Conservation (phyloP, 2,329 filamentous ascomycete species). For the Aspergillus fructus region DNA sequence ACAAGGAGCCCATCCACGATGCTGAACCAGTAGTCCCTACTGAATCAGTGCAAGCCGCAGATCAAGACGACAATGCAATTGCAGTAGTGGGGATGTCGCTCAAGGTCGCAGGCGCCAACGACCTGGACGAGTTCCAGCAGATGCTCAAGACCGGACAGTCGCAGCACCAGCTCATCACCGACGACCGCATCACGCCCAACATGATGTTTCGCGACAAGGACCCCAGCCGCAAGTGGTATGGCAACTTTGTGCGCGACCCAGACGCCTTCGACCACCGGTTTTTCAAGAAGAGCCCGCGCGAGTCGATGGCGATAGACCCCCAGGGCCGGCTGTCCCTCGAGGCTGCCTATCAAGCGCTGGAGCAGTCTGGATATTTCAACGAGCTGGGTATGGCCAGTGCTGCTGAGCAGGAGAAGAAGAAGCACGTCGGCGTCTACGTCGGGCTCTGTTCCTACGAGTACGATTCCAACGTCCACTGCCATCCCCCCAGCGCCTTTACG, state of each 20-base stretch:
- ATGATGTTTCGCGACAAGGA: constrained; percentile 21
- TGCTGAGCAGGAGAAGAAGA: background rate
- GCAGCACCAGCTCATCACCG: constrained; percentile 29
- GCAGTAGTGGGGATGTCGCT: constrained; percentile 41
- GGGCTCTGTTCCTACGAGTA: background rate
- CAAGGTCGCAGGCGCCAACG: constrained; percentile 35
- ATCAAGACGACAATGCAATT: constrained; percentile 15
- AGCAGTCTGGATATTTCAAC: background rate
- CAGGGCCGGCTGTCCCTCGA: background rate
- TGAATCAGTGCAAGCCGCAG: no score
- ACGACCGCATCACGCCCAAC: constrained; percentile 24
- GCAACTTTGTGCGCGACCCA: constrained; percentile 18
- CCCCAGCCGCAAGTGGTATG: constrained; percentile 16
- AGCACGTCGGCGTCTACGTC: background rate
- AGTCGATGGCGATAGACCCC: background rate
- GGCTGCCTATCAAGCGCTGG: background rate
- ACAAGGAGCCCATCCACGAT: background rate
- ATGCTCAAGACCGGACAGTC: constrained; percentile 29
- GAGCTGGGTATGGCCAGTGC: background rate
- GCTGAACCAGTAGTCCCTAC: background rate
- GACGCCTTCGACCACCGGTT: constrained; percentile 35
- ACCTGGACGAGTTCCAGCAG: constrained; percentile 34
- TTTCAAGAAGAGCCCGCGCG: constrained; percentile 20
- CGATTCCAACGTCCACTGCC: background rate
- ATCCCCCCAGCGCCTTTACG: background rate